Conservation (phyloP, 495 filamentous ascomycete species). For the Geopyxis carbonaria region DNA sequence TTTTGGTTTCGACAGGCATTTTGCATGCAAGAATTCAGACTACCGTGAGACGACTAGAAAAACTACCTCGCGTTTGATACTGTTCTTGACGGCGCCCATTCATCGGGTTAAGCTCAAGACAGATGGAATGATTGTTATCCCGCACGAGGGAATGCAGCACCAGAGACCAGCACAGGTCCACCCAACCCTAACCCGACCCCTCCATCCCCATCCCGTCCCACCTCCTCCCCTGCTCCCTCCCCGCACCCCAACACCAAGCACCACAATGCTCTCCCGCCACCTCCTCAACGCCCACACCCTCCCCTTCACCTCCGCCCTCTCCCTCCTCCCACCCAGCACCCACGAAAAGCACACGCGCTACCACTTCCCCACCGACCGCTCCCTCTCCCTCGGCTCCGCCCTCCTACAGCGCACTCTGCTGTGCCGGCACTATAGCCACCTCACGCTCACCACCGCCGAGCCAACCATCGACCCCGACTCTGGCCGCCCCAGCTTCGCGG, state of each 20-base stretch:
- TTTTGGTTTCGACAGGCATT: too few relatives aligned
- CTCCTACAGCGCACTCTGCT: conserved; percentile 18
- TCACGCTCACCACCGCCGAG: background rate
- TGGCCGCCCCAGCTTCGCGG: background rate
- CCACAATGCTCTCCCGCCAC: conserved; percentile 1
- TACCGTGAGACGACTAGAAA: too few relatives aligned
- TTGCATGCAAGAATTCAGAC: too few relatives aligned
- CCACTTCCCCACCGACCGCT: conserved; percentile 18
- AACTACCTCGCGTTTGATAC: too few relatives aligned
- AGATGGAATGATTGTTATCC: too few relatives aligned
- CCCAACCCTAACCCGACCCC: too few relatives aligned
- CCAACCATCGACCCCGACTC: background rate
- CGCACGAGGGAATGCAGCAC: too few relatives aligned
- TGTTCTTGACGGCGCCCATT: too few relatives aligned
- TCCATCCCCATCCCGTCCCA: too few relatives aligned
- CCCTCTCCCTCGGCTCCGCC: conserved; percentile 21
- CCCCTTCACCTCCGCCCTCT: conserved; percentile 1
- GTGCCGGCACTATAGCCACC: background rate
- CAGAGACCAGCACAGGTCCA: too few relatives aligned
- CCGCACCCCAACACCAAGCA: conserved; percentile 1
- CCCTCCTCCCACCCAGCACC: conserved; percentile 14
- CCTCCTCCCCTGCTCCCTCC: too few relatives aligned
- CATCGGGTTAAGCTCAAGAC: too few relatives aligned
- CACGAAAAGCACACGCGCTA: conserved; percentile 13
- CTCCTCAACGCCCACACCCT: conserved; percentile 2